These are phyloP conservation scores for Leishmania arabica DNA, from an alignment of 208 protist genomes.

Conservation along the genomic window DNA sequence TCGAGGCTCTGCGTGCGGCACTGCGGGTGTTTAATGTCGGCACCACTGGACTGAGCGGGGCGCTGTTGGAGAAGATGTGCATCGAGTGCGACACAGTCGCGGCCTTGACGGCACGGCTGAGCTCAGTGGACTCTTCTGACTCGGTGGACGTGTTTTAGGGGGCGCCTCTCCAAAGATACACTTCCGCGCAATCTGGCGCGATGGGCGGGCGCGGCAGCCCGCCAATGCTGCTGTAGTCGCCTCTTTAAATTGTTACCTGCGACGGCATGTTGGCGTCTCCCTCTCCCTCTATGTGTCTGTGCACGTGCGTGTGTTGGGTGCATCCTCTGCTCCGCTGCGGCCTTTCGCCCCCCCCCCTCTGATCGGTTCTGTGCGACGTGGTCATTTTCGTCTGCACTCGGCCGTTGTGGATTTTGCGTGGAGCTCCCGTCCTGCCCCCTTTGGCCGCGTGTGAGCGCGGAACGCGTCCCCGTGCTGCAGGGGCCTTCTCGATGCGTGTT, in stretches of 20 bases:
- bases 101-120: conserved; percentile 34
- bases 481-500: not conserved
- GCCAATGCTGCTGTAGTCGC: not conserved
- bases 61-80: conserved; percentile 60
- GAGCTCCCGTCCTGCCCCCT: not conserved
- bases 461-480: not conserved
- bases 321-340: not conserved
- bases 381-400: not conserved
- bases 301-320: not conserved
- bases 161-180: not conserved
- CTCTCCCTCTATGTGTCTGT: not conserved
- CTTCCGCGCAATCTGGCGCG: not conserved
- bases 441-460: not conserved
- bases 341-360: not conserved
- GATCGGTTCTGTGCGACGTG: not conserved
- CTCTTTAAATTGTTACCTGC: too few species aligned
- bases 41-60: conserved; percentile 34
- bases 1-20: conserved; percentile 15
- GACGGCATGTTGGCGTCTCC: not conserved
- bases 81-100: conserved; percentile 40
- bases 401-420: not conserved
- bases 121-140: conserved; percentile 20
- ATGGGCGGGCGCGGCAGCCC: not conserved
- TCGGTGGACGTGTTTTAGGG: conserved; percentile 35
- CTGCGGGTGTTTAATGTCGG: conserved; percentile 9